Evolutionary conservation across 78 protist species (phyloP).

Genomic region (Dictyostelium purpureum): DNA sequence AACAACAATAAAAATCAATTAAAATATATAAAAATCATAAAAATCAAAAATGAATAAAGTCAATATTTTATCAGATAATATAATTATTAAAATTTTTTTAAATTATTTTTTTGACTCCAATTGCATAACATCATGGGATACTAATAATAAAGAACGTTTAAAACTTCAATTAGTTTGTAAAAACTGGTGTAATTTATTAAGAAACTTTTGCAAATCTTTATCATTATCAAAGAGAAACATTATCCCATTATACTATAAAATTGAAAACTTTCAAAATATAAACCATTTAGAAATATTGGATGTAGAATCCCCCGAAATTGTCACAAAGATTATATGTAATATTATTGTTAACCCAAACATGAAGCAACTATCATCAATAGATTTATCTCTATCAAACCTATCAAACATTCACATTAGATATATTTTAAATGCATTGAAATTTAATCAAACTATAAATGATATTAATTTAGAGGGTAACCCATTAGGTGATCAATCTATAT

Average conservation of each 20-base stretch:
- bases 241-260: not conserved
- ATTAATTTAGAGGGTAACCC: not conserved
- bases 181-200: not conserved
- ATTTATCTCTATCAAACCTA: not conserved
- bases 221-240: not conserved
- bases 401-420: not conserved
- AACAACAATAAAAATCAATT: not conserved
- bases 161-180: not conserved
- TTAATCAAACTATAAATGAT: not conserved
- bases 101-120: not conserved
- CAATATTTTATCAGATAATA: not conserved
- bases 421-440: not conserved
- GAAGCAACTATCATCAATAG: not conserved
- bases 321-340: not conserved
- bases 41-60: not conserved
- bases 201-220: not conserved
- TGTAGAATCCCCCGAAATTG: not conserved
- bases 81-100: not conserved
- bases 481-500: constrained; percentile 6
- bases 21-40: not conserved
- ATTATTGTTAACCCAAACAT: not conserved
- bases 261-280: not conserved
- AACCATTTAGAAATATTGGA: not conserved
- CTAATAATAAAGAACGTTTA: not conserved
- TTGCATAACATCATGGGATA: not conserved